Base-by-base conservation (phyloP, 768 basidiomycete species). In the Russula vinacea region DNA sequence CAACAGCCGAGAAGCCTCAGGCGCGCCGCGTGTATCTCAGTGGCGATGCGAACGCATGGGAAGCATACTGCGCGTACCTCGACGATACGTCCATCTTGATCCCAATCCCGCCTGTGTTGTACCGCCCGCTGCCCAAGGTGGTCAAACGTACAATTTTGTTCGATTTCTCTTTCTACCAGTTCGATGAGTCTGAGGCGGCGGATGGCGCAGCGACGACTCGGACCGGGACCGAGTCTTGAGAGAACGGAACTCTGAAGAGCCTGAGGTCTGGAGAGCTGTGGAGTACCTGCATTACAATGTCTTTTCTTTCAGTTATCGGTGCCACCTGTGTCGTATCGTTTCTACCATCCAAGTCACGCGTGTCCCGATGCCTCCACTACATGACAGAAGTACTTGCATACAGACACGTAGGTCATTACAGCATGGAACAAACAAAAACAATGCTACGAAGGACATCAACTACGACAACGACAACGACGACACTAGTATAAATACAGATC, bases 1-100 rank as follows among this genome's bases (percentile, higher is more conserved):
- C 87, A 0, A 84, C 84, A 0, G 85, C 85, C 5, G 86, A 88
- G 72, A 87, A 86, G 71, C 85, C 85, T 2, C 80, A 81, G 45
- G 86, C 85, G 0, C 81, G 82, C 70, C 78, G 78, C 37, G 58
- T 10, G 47, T 62, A 40, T 42, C 56, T 24, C 53, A 22, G 37
- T 50, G 56, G 37, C 45, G 60, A 51, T 60, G 59, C 22, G 53
- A 24, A 37, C 59, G 79, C 81, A 3, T 85, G 84, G 83, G 64
- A 69, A n/a, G 72, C 76, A 24, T 88, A 88, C 72, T 78, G 83
- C 71, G 71, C 71, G 6, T 87, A 88, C 70, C 78, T 87, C 37
- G 69, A 74, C 22, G 72, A 74, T 55, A 89, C 87, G 2, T 85
- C 84, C 2, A 81, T 88, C 65, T 71, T 88, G 47, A 73, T 88